Evolutionary conservation across 192 early-diverging fungal genomes (phyloP).

Genomic region (Linnemannia schmuckeri): DNA sequence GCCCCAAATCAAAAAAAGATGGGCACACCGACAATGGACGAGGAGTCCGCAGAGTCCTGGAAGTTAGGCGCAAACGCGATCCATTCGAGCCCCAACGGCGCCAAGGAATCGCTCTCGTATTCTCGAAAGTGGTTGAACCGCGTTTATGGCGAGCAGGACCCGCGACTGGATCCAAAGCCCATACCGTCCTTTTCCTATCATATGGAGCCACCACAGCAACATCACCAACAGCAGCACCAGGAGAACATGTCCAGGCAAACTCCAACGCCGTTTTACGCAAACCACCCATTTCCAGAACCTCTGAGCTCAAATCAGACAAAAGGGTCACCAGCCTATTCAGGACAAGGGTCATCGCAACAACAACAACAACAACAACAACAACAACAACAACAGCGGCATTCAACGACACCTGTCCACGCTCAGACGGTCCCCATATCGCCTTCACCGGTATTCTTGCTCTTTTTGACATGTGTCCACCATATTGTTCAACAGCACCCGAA

Average conservation of each 20-base stretch:
- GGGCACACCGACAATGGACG: not conserved
- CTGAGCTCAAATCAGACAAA: not conserved
- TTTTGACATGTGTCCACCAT: constrained; percentile 59
- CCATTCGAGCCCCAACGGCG: constrained; percentile 48
- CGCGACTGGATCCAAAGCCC: not conserved
- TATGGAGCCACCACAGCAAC: not conserved
- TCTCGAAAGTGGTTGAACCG: constrained; percentile 3
- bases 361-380: constrained; percentile 14
- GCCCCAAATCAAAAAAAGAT: constrained; percentile 13
- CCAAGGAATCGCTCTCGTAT: constrained; percentile 27
- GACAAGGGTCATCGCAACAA: not conserved
- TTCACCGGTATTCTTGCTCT: constrained; percentile 59
- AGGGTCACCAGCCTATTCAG: not conserved
- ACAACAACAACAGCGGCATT: constrained; percentile 8
- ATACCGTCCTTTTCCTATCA: constrained; percentile 17
- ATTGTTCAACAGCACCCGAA: constrained; percentile 54
- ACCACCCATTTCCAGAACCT: not conserved
- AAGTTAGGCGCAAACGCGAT: not conserved
- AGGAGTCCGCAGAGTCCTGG: constrained; percentile 2
- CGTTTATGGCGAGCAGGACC: constrained; percentile 1
- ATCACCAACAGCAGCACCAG: not conserved
- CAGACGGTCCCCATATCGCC: constrained; percentile 19
- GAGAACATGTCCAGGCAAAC: not conserved
- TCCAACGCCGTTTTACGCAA: not conserved
- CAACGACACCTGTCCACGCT: not conserved